Evolutionary conservation across 148 eudicot genomes (phyloP), one percentile per base, ranked within the genome.

Genomic region (Camellia japonica): DNA sequence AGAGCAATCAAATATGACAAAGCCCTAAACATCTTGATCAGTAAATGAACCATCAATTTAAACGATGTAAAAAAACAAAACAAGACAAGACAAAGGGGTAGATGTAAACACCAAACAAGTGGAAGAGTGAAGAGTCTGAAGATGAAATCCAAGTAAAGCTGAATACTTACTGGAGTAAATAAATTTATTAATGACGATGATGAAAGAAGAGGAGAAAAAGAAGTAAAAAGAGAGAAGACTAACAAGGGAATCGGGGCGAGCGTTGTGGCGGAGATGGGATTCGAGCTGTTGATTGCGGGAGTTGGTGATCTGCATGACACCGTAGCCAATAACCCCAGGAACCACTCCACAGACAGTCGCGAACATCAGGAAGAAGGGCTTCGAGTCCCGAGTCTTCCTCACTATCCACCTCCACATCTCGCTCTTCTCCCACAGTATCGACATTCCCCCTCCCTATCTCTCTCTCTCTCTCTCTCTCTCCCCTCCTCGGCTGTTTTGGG

Each of bases 291-390:
- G 87, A 43, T 86, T 88, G 59, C 84, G 70, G 38, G 95, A 82
- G 78, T 46, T 91, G 73, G 97, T 95, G 80, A 85, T 23, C 73
- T 87, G 90, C 98, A 95, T 95, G 47, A 95, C 97, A 38, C 90
- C 87, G 82, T 86, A 95, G 41, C 98, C 98, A 14, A 93, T 83
- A 16, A 91, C 52, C 6, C 97, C 97, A 11, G 98, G 98, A 16
- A 95, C 79, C 1, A 95, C 96, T 41, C 95, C 98, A 80, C 97
- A 95, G 3, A 93, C 87, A 61, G 92, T 89, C 2, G 98, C 98
- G 82, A 95, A 93, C 0, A 91, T 84, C 59, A 88, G 71, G 91
- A 95, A 95, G 84, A 95, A 95, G 10, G 97, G 94, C 87, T 89
- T 95, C 4, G 98, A 95, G 54, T 93, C 98, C 58, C 91, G 78